phyloP scores from a whole-genome alignment of 345 rosid genomes.

The Lenwebbia sp. region DNA sequence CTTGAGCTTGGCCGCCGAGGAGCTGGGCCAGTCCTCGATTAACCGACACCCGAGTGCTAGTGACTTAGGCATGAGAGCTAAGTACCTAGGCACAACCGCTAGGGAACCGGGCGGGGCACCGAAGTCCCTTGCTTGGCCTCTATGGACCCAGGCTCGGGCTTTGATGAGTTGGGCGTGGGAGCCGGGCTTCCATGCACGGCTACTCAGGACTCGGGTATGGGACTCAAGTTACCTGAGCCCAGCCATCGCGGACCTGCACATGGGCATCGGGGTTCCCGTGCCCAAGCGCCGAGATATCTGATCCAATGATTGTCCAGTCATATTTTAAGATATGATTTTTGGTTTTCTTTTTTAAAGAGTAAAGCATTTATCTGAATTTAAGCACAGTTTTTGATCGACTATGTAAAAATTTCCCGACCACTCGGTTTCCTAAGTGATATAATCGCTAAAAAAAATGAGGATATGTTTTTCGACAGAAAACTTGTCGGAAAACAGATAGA shows the following conservation, averaged over 20 bases:
- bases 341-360: not conserved
- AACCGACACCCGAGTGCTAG: not conserved
- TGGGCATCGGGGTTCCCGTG: rapidly evolving
- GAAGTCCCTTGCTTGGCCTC: not conserved
- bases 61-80: not conserved
- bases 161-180: not conserved
- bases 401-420: rapidly evolving
- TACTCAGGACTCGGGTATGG: not conserved
- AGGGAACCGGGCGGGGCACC: not conserved
- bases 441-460: not conserved
- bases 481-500: not conserved
- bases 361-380: not conserved
- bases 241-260: not conserved
- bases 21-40: rapidly evolving
- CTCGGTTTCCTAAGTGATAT: not conserved
- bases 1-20: not conserved
- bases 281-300: not conserved
- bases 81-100: rapidly evolving
- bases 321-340: not conserved
- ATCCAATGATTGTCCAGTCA: not conserved
- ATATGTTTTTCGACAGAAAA: rapidly evolving
- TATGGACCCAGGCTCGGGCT: not conserved
- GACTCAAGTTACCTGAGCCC: not conserved
- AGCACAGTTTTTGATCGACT: not conserved
- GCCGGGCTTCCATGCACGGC: rapidly evolving